These are phyloP conservation scores for Coix lacrymajobi DNA, from an alignment of 176 grass and related monocot genomes.

Conservation along the genomic window DNA sequence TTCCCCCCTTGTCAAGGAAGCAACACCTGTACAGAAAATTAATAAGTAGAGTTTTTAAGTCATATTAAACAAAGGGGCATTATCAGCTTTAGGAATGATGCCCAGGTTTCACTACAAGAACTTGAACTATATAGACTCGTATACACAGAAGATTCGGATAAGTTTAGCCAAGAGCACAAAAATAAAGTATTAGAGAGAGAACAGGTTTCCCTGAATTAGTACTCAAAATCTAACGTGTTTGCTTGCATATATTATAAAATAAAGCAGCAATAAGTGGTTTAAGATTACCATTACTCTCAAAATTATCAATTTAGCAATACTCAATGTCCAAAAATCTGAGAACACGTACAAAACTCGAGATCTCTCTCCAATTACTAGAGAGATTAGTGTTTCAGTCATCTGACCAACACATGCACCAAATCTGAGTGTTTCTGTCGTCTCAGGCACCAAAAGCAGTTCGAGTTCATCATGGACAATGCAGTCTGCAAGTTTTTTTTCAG, in stretches of 20 bases:
- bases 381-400: not conserved
- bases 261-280: not conserved
- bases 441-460: too few species aligned
- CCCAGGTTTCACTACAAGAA: not conserved
- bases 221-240: not conserved
- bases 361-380: not conserved
- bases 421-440: not conserved
- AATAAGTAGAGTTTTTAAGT: not conserved
- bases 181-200: not conserved
- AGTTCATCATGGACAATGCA: too few species aligned
- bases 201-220: not conserved
- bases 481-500: too few species aligned
- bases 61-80: not conserved
- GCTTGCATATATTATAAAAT: not conserved
- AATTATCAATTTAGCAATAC: not conserved
- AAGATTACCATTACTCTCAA: not conserved
- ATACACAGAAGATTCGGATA: not conserved
- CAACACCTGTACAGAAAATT: slow-evolving; percentile 52
- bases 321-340: not conserved
- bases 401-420: not conserved
- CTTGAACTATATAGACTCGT: not conserved
- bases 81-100: slow-evolving; percentile 1
- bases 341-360: not conserved
- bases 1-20: slow-evolving; percentile 50
- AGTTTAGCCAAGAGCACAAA: not conserved